These are phyloP conservation scores for Xerophyta viscosa DNA, from an alignment of 106 monocot species.

Conservation along the genomic window DNA sequence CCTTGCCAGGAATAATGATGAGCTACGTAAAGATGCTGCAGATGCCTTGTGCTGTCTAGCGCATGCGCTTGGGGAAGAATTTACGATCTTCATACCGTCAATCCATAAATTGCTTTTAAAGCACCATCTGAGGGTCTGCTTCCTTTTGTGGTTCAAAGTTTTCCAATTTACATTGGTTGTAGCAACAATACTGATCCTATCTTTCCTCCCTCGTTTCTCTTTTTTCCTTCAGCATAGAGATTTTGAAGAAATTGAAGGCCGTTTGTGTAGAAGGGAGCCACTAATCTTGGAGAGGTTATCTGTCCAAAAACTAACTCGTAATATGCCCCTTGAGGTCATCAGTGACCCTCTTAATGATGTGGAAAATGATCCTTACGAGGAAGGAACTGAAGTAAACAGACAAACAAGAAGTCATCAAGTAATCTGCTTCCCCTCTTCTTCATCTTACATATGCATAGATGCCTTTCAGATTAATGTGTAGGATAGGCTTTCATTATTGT, in stretches of 20 bases:
- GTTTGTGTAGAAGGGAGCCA: slow-evolving; percentile 47
- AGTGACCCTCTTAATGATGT: slow-evolving; percentile 80
- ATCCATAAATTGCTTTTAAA: slow-evolving; percentile 77
- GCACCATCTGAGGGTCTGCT: slow-evolving; percentile 65
- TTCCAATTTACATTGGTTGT: not conserved
- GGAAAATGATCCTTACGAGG: slow-evolving; percentile 64
- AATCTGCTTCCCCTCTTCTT: slow-evolving; percentile 6
- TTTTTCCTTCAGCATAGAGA: slow-evolving; percentile 57
- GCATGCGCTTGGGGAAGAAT: slow-evolving; percentile 91
- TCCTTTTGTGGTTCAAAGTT: not conserved
- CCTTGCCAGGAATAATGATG: slow-evolving; percentile 74
- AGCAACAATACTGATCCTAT: too few species aligned
- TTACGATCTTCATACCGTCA: slow-evolving; percentile 75
- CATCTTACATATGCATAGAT: too few species aligned
- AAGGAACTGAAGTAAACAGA: slow-evolving; percentile 52
- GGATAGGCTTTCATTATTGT: too few species aligned
- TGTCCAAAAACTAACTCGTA: slow-evolving; percentile 41
- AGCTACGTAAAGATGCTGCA: slow-evolving; percentile 79
- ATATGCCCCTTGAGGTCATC: slow-evolving; percentile 42
- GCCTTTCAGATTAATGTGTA: too few species aligned
- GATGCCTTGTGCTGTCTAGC: slow-evolving; percentile 91
- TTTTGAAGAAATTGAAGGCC: slow-evolving; percentile 84
- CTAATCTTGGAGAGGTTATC: slow-evolving; percentile 53
- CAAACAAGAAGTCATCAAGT: slow-evolving; percentile 81
- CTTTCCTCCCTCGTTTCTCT: not conserved